These are phyloP conservation scores for Cajanus cajan DNA, from an alignment of 306 rosid species.

Conservation along the genomic window DNA sequence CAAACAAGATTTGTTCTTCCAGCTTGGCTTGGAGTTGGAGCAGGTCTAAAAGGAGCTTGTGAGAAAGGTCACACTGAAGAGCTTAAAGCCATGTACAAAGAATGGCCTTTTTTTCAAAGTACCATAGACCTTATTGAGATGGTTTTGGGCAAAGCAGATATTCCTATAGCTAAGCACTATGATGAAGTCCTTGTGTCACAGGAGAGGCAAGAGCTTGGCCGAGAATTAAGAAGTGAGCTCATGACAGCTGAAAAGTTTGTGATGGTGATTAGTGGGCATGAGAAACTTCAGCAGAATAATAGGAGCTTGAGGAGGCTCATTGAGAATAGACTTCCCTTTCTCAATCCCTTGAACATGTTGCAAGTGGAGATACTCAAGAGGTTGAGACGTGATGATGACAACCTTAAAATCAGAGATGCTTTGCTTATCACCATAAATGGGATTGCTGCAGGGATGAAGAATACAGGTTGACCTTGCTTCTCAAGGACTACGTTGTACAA, in stretches of 20 bases:
- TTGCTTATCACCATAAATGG: slow-evolving; percentile 92
- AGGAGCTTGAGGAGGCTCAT: slow-evolving; percentile 86
- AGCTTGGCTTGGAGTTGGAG: slow-evolving; percentile 97
- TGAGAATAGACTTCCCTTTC: slow-evolving; percentile 86
- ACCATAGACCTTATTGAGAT: slow-evolving; percentile 92
- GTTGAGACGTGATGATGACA: slow-evolving; percentile 71
- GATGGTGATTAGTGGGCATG: slow-evolving; percentile 78
- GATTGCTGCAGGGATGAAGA: slow-evolving; percentile 96
- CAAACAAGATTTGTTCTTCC: slow-evolving; percentile 95
- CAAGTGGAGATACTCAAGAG: slow-evolving; percentile 94
- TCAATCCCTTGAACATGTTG: slow-evolving; percentile 87
- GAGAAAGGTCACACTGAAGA: slow-evolving; percentile 82
- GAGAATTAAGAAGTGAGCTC: slow-evolving; percentile 62
- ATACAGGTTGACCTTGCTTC: slow-evolving; percentile 64
- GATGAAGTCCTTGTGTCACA: slow-evolving; percentile 87
- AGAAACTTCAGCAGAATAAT: slow-evolving; percentile 70
- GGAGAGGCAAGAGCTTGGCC: slow-evolving; percentile 65
- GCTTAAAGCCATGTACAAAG: slow-evolving; percentile 76
- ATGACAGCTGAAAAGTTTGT: slow-evolving; percentile 63
- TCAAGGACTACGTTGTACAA: slow-evolving; percentile 26
- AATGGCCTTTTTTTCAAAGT: slow-evolving; percentile 92
- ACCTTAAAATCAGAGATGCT: slow-evolving; percentile 77
- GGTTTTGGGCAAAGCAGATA: slow-evolving; percentile 91
- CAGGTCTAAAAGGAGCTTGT: slow-evolving; percentile 79
- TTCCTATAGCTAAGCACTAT: slow-evolving; percentile 86